A percentile compares a stretch with the other conserved stretches of the same genome.
Conservation (phyloP, 73 alveolate genomes). For the Breviolum minutum region DNA sequence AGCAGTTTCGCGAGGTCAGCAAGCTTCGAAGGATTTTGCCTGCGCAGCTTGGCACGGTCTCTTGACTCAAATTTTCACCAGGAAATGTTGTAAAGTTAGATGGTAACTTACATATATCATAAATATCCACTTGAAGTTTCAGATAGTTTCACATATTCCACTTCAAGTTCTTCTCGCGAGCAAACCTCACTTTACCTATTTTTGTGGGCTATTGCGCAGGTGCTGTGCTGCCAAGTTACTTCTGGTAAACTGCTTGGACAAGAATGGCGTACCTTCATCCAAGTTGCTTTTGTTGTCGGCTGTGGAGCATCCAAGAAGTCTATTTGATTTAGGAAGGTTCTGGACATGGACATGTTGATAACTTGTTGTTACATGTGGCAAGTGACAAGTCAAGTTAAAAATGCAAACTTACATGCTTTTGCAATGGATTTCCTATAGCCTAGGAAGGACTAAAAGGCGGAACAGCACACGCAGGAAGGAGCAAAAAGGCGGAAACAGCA, state of each 20-base stretch:
- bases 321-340: background rate
- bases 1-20: slow-evolving; percentile 25
- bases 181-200: too few species aligned
- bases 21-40: slow-evolving; percentile 41
- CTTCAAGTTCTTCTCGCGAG: background rate
- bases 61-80: background rate
- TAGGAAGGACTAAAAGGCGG: too few species aligned
- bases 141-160: background rate
- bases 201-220: too few species aligned
- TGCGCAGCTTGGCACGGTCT: background rate
- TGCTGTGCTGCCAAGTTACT: slow-evolving; percentile 1
- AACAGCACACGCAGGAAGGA: too few species aligned
- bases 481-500: too few species aligned
- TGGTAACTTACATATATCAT: too few species aligned
- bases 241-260: slow-evolving; percentile 36
- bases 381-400: too few species aligned
- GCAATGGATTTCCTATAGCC: background rate
- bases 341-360: background rate
- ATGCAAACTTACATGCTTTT: too few species aligned
- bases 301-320: background rate
- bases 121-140: background rate
- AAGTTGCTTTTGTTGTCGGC: too few species aligned
- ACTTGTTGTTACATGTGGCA: background rate
- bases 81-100: background rate
- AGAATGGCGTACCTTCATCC: slow-evolving; percentile 36